Percentiles rank a stretch among this genome's conserved stretches.
Evolutionary conservation across 2,329 filamentous ascomycete species (phyloP).

Genomic region (Fusarium sarcochroum): DNA sequence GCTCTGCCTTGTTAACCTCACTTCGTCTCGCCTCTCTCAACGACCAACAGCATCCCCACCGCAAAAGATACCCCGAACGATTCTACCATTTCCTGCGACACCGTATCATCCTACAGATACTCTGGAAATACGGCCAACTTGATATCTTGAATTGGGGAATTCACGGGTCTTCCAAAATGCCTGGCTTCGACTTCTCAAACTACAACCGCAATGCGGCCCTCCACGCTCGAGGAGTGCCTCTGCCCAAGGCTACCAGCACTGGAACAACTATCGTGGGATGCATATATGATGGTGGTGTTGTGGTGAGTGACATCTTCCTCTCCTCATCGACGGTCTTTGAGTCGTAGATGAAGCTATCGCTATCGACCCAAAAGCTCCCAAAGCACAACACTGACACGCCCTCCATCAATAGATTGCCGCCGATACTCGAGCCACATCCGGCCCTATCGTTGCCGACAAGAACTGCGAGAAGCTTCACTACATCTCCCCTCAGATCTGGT

Average conservation of each 20-base stretch:
- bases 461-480: conserved; percentile 99
- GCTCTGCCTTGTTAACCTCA: conserved; percentile 53
- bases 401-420: conserved; percentile 81
- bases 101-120: neutral
- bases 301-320: conserved; percentile 69
- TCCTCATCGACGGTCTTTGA: neutral
- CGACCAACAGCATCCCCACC: conserved; percentile 40
- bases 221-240: conserved; percentile 91
- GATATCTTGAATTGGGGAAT: conserved; percentile 29
- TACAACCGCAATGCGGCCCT: conserved; percentile 99
- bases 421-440: conserved; percentile 96
- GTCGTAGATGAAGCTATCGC: conserved; percentile 13
- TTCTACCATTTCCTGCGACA: conserved; percentile 25
- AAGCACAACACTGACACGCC: conserved; percentile 31
- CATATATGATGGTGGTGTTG: conserved; percentile 95
- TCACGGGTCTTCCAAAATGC: conserved; percentile 73
- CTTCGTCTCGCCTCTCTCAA: conserved; percentile 27
- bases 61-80: conserved; percentile 44
- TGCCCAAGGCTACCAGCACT: conserved; percentile 98
- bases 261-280: conserved; percentile 99
- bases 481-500: conserved; percentile 99
- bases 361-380: conserved; percentile 17
- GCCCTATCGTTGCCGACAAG: conserved; percentile 99
- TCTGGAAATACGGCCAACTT: conserved; percentile 9
- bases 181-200: conserved; percentile 99